A percentile compares a stretch with the other conserved stretches of the same genome.
phyloP scores from a whole-genome alignment of 108 stramenopile species.

The Pseudonitzschia delicatissima region DNA sequence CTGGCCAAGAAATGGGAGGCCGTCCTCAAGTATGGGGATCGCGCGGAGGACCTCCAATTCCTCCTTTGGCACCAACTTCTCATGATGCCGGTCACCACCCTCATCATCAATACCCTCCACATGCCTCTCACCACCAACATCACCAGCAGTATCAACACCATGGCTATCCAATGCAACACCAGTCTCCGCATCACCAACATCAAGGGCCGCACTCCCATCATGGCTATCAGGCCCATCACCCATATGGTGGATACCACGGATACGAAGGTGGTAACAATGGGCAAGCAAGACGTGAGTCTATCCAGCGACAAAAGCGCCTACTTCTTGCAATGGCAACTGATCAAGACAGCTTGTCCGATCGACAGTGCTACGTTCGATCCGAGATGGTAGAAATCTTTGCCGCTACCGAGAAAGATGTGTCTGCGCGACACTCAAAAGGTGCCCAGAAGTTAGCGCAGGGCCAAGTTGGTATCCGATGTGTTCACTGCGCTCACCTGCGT shows the following conservation, averaged over 20 bases:
- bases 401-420: conserved; percentile 69
- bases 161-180: conserved; percentile 16
- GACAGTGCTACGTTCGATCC: conserved; percentile 84
- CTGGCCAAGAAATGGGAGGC: conserved; percentile 38
- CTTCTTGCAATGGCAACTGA: conserved; percentile 69
- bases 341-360: conserved; percentile 71
- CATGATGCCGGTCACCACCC: conserved; percentile 28
- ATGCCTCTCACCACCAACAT: conserved; percentile 19
- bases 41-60: conserved; percentile 43
- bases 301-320: conserved; percentile 38
- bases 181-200: conserved; percentile 24
- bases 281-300: conserved; percentile 14
- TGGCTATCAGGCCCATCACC: conserved; percentile 2
- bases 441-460: conserved; percentile 75
- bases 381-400: conserved; percentile 85
- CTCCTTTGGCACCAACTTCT: conserved; percentile 25
- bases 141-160: conserved; percentile 15
- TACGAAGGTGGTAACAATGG: conserved; percentile 13
- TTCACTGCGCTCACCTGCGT: conserved; percentile 77
- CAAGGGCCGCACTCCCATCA: conserved; percentile 21
- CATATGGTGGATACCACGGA: conserved; percentile 17
- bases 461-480: conserved; percentile 84
- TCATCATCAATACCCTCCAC: conserved; percentile 21
- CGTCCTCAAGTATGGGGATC: conserved; percentile 37
- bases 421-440: conserved; percentile 81